Conservation (phyloP, 768 basidiomycete genomes). For the Lentinula boryana region DNA sequence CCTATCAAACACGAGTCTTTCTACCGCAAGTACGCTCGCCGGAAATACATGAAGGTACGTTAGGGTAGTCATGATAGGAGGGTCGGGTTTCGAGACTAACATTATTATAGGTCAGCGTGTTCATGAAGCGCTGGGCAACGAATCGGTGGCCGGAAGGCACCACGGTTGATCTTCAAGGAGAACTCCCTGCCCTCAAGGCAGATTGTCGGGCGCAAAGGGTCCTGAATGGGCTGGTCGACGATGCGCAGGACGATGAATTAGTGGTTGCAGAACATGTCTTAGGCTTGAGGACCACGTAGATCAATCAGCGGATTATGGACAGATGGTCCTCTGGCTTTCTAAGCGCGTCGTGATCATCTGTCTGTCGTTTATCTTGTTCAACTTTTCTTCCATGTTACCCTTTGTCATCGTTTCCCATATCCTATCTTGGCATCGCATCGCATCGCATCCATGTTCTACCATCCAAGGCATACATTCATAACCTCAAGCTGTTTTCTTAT, state of each 20-base stretch:
- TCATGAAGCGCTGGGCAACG: conserved; percentile 81
- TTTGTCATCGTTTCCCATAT: background rate
- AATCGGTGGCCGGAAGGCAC: conserved; percentile 63
- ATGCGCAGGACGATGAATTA: conserved; percentile 10
- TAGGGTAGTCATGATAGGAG: background rate
- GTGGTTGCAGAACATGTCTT: background rate
- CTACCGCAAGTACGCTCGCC: conserved; percentile 84
- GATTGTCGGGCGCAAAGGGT: conserved; percentile 37
- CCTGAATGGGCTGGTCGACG: conserved; percentile 10
- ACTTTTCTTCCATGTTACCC: background rate
- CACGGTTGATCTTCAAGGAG: conserved; percentile 51
- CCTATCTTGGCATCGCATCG: background rate
- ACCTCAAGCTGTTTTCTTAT: background rate
- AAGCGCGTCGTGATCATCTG: background rate
- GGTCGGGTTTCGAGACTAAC: background rate
- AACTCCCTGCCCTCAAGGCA: conserved; percentile 55
- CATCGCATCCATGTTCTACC: conserved; percentile 4
- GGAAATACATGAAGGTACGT: conserved; percentile 76
- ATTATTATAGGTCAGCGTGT: conserved; percentile 62
- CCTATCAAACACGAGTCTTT: conserved; percentile 70
- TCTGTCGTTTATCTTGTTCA: conserved; percentile 2
- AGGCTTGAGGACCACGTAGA: background rate
- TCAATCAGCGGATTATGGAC: background rate
- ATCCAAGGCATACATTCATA: background rate
- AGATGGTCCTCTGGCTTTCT: background rate